Base-by-base conservation (phyloP, 257 asterid genomes). In the Solanum commersonii region DNA sequence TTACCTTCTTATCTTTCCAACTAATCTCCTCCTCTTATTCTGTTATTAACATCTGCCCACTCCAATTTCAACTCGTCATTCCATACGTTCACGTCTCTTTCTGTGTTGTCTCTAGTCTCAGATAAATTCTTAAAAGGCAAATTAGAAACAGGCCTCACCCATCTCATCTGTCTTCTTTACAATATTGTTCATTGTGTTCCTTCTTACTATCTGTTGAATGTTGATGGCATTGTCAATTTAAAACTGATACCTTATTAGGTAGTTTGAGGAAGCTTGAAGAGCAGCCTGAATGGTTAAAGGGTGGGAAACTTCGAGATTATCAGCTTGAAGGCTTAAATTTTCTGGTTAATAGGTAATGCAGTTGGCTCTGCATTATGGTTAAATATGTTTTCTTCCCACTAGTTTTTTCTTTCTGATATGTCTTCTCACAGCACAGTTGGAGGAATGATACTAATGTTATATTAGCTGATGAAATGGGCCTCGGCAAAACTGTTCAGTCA, bases 381-480 rank as follows among this genome's bases (percentile, higher is more conserved):
- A 49, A 81, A 88, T 33, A 81, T 74, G 71, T 84, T 88, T 29
- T 78, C 84, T 42, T 31, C 87, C 84, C 31, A 44, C 76, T 89
- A 84, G 40, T 67, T 88, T 90, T 70, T 65, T 25, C 86, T 76
- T 74, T 76, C 93, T 93, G 93, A 94, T 91, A 93, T 92, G 91
- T 86, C 89, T 90, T 92, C 92, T 91, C 88, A 89, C 93, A 92
- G 93, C 89, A 81, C 94, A 97, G 99, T 94, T 97, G 99, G 99
- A 95, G 96, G 93, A 97, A 97, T 90, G 99, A 97, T 88, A 96
- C 99, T 38, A 97, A 96, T 93, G 99, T 97, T 34, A 97, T 97
- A 89, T 92, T 97, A 91, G 99, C 98, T 88, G 99, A 97, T 93
- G 99, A 97, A 93, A 97, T 96, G 99, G 99, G 99, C 87, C 98